Base-by-base conservation (phyloP, 2,329 filamentous ascomycete species). In the Colletotrichum tabaci region DNA sequence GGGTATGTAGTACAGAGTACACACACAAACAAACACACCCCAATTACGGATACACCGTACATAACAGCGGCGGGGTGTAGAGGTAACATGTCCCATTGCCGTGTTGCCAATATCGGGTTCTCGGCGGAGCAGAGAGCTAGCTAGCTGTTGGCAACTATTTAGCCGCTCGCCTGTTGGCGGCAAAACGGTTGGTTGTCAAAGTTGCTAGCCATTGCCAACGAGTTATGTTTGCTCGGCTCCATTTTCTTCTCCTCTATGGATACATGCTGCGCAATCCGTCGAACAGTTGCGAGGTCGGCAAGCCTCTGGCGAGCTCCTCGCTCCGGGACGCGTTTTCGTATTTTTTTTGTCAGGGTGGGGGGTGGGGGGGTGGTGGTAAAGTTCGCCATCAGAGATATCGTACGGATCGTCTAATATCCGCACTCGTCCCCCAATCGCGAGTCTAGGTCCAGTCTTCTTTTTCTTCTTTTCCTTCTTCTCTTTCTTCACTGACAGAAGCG, bases 311-410 rank as follows among this genome's bases (percentile, higher is more conserved):
- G 35, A 47, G 26, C 12, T 6, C 16, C 60, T 9, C 46, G 46
- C 16, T 62, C n/a, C 12, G 18, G 40, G 7, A 26, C 46, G 26
- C 47, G 35, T 9, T 18, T 50, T 62, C n/a, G 21, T 35, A 7
- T 40, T 47, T 16, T 52, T 9, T 26, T 30, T 30, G 30, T 30
- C 30, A 1, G 30, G 30, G 30, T 30, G 30, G 30, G 30, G 30
- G 2, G 30, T 8, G 30, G 52, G 47, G 30, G 46, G 56, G 52
- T 55, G 55, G 44, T 15, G 12, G 40, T 56, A 21, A 15, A 49
- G 61, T n/a, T 53, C 38, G 61, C 35, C 61, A 63, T 62, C 47
- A 62, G 38, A 63, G 47, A 63, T 38, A 62, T 42, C 42, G 60
- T 15, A 52, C 60, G 30, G 30, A 30, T 30, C 30, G 30, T 30